A percentile compares a stretch with the other conserved stretches of the same genome.
Conservation (phyloP, 2,329 filamentous ascomycete species). For the Raffaelea albimanens region DNA sequence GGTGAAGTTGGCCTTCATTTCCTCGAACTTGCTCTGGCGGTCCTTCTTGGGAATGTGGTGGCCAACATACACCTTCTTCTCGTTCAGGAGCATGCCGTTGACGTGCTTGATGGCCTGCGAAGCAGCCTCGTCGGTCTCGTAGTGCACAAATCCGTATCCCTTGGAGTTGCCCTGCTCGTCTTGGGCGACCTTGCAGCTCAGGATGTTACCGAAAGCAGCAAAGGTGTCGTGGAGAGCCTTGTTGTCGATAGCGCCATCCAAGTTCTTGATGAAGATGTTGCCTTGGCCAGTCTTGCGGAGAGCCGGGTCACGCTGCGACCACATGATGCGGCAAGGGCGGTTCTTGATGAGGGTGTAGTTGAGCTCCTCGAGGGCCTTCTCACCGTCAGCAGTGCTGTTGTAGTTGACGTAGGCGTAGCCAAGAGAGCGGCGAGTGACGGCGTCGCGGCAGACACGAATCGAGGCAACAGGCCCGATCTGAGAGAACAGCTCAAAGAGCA, state of each 20-base stretch:
- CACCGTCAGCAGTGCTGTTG: constrained; percentile 92
- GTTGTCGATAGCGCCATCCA: constrained; percentile 98
- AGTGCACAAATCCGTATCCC: constrained; percentile 98
- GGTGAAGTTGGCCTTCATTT: constrained; percentile 99
- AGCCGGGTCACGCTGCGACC: constrained; percentile 98
- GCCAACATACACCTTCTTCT: constrained; percentile 99
- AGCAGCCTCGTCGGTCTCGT: constrained; percentile 97
- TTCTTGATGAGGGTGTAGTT: constrained; percentile 99
- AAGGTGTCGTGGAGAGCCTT: constrained; percentile 99
- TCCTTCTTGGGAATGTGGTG: constrained; percentile 99
- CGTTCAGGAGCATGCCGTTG: constrained; percentile 98
- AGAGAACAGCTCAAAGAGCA: constrained; percentile 99
- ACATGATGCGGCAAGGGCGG: constrained; percentile 99
- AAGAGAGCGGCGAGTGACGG: constrained; percentile 94
- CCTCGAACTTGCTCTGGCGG: constrained; percentile 99
- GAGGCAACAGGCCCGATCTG: constrained; percentile 98
- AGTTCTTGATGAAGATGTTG: constrained; percentile 99
- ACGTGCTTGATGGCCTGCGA: constrained; percentile 98
- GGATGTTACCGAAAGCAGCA: constrained; percentile 95
- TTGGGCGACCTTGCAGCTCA: constrained; percentile 98
- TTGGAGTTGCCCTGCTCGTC: constrained; percentile 96
- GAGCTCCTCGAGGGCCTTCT: constrained; percentile 96
- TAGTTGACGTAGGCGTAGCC: constrained; percentile 99
- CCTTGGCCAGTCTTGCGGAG: constrained; percentile 98
- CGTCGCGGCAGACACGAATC: constrained; percentile 98